Evolutionary conservation across 2,329 filamentous ascomycete species (phyloP), one percentile per base, ranked within the genome.

Genomic region (Zasmidium cellare): DNA sequence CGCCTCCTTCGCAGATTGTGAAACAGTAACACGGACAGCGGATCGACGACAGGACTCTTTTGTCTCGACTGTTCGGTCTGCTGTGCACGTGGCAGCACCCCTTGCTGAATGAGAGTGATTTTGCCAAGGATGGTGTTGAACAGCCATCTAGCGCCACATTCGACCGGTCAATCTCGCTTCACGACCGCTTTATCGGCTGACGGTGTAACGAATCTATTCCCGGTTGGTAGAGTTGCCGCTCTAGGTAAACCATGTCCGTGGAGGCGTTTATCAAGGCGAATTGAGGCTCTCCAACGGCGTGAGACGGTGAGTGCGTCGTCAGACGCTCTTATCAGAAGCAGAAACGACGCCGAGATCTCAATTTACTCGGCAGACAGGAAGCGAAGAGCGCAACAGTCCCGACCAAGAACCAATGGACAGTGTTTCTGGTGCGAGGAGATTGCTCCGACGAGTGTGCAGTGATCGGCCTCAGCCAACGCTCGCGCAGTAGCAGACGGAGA

Each of bases 61-160:
- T 20, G 35, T 51, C 48, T 9, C 25, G 25, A 38, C 25, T 35
- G 25, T 41, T 41, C 24, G 48, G 25, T 20, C 9, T 51, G 25
- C 16, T 11, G 3, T 51, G 48, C 48, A 51, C 48, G 48, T 51
- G 48, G 48, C 35, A 28, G 3, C 18, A n/a, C 48, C 48, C 48
- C 48, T 51, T 51, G 48, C 48, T 20, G 25, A 28, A 14, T 14
- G 35, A 41, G 35, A 5, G 28, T 31, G 35, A 51, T 28, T 19
- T 31, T 38, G 48, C 48, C 48, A 51, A 38, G 48, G 25, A 7
- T 35, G 14, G 22, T 38, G 48, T 35, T 51, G 35, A 35, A 19
- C 19, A n/a, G 47, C 11, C 28, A 6, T 19, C 11, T 18, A 51
- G 48, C 48, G 25, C 25, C 11, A 38, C 3, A 14, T 20, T 12